phyloP scores from a whole-genome alignment of 495 filamentous ascomycete genomes.

The Penicillium nucicola region DNA sequence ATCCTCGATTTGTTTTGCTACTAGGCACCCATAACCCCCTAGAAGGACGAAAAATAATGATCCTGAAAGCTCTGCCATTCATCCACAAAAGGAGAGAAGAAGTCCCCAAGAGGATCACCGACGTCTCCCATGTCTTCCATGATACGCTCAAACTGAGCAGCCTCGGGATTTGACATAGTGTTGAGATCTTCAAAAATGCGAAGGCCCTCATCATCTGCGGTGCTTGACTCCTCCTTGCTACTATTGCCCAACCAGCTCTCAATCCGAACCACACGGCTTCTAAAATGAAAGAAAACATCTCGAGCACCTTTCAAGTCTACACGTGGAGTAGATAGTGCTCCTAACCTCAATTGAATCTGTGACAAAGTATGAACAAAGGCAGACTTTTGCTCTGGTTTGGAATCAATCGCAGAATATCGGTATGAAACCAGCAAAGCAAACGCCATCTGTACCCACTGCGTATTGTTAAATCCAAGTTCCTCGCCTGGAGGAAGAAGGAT shows the following conservation, averaged over 20 bases:
- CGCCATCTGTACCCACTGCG: constrained; percentile 24
- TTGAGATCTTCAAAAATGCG: too few species aligned
- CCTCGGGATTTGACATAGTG: too few species aligned
- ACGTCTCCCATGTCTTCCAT: background rate
- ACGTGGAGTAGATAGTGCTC: constrained; percentile 10
- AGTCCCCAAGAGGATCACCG: too few species aligned
- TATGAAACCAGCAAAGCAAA: constrained; percentile 20
- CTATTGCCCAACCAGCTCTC: background rate
- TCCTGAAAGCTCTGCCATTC: too few species aligned
- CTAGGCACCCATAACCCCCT: too few species aligned
- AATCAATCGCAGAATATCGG: constrained; percentile 4
- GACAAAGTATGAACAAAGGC: constrained; percentile 8
- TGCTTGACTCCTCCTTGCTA: background rate
- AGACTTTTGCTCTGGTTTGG: background rate
- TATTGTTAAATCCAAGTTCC: constrained; percentile 21
- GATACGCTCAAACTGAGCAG: background rate
- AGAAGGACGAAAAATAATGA: too few species aligned
- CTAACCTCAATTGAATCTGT: constrained; percentile 10
- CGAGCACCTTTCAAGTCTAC: constrained; percentile 16
- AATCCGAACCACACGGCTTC: constrained; percentile 9
- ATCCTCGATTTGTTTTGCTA: too few species aligned
- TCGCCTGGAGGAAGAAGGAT: constrained; percentile 11
- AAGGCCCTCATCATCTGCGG: too few species aligned
- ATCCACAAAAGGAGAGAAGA: too few species aligned
- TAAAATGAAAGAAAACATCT: constrained; percentile 14